Percentiles rank a stretch among this genome's conserved stretches.
phyloP scores from a whole-genome alignment of 176 grass and related monocot species.

The Elaeis guineensis region DNA sequence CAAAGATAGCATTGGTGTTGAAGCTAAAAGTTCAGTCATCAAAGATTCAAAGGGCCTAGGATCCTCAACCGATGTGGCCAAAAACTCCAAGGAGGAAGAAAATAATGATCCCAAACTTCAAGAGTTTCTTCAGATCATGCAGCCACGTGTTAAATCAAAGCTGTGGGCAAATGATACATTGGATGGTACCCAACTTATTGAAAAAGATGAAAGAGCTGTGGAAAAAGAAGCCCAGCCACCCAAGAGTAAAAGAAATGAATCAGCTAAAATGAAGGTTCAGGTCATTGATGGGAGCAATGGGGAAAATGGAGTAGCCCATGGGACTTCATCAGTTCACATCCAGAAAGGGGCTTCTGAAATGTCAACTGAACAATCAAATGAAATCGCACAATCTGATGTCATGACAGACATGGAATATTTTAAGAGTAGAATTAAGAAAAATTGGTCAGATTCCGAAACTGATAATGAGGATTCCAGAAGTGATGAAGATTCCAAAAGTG shows the following conservation, averaged over 20 bases:
- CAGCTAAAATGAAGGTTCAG: slow-evolving; percentile 11
- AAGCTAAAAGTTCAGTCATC: neutral
- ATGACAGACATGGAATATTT: slow-evolving; percentile 81
- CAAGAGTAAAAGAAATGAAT: slow-evolving; percentile 3
- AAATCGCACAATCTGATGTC: slow-evolving; percentile 26
- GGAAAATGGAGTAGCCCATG: slow-evolving; percentile 4
- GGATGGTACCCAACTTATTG: slow-evolving; percentile 21
- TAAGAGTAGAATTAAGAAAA: slow-evolving; percentile 85
- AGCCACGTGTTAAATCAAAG: slow-evolving; percentile 72
- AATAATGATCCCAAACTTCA: slow-evolving; percentile 41
- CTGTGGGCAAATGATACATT: slow-evolving; percentile 84
- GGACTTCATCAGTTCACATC: slow-evolving; percentile 2
- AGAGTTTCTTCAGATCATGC: slow-evolving; percentile 92
- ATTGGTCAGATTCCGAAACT: slow-evolving; percentile 92
- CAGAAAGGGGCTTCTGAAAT: slow-evolving; percentile 14
- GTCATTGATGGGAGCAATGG: neutral
- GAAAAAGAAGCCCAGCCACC: slow-evolving; percentile 22
- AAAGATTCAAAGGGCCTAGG: slow-evolving; percentile 38
- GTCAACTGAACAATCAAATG: slow-evolving; percentile 19
- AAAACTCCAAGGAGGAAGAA: too few species aligned
- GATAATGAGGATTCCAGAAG: slow-evolving; percentile 9
- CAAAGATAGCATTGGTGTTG: slow-evolving; percentile 28
- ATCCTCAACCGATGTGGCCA: neutral
- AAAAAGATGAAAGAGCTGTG: slow-evolving; percentile 27
- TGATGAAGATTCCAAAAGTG: slow-evolving; percentile 22